Evolutionary conservation across 164 flowering plant genomes (phyloP).

Genomic region (Protea cynaroides): DNA sequence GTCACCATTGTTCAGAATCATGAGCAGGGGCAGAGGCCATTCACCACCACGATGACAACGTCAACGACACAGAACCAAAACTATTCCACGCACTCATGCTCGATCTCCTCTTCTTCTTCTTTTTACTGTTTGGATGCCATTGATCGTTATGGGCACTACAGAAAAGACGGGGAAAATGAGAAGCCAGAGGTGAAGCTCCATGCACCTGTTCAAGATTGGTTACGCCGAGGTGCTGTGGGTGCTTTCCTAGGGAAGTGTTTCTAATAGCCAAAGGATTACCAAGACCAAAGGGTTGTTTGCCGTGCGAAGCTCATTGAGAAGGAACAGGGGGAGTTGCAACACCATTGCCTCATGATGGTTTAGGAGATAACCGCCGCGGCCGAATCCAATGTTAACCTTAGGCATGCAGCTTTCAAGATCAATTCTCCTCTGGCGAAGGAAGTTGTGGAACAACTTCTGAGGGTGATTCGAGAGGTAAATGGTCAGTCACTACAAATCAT

Average conservation of each 20-base stretch:
- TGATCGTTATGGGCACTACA: conserved; percentile 25
- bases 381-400: conserved; percentile 53
- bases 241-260: conserved; percentile 48
- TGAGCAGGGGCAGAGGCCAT: conserved; percentile 23
- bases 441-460: conserved; percentile 63
- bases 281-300: conserved; percentile 71
- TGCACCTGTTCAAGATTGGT: conserved; percentile 46
- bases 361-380: conserved; percentile 75
- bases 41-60: too few relatives aligned
- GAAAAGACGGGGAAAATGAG: conserved; percentile 54
- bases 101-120: conserved; percentile 12
- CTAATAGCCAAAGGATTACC: conserved; percentile 57
- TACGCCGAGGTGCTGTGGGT: conserved; percentile 71
- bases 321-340: conserved; percentile 55
- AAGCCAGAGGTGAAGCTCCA: conserved; percentile 44
- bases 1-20: conserved; percentile 55
- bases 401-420: conserved; percentile 71
- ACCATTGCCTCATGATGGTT: conserved; percentile 57
- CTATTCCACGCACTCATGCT: conserved; percentile 6
- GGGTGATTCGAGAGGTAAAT: conserved; percentile 35
- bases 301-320: conserved; percentile 65
- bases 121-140: conserved; percentile 23
- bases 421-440: conserved; percentile 72
- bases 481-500: conserved; percentile 30
- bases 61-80: not conserved